These are phyloP conservation scores for Chlorella vulgaris DNA, from an alignment of 139 green algal species.

Conservation along the genomic window DNA sequence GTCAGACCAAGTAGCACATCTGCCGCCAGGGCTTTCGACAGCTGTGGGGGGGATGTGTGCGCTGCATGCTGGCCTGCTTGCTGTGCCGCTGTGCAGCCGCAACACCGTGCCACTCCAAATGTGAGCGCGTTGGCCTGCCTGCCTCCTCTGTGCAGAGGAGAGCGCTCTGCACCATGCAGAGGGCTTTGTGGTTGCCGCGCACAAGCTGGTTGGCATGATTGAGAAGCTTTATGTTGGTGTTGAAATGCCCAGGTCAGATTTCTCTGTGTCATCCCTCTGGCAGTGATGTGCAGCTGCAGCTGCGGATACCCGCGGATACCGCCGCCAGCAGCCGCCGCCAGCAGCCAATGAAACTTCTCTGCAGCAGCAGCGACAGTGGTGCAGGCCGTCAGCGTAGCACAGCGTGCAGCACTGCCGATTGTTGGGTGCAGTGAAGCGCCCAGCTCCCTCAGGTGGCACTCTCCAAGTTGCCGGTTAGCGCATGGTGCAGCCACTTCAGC, in stretches of 20 bases:
- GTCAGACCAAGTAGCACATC: not conserved
- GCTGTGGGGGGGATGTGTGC: not conserved
- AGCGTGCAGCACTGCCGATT: too few species aligned
- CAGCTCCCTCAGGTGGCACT: too few species aligned
- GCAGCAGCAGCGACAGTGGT: too few species aligned
- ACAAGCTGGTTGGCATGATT: conserved; percentile 34
- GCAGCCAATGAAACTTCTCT: too few species aligned
- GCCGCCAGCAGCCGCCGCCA: too few species aligned
- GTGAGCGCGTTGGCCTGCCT: too few species aligned
- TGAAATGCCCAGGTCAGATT: conserved; percentile 58
- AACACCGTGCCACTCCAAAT: too few species aligned
- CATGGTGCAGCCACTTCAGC: too few species aligned
- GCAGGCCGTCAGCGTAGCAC: too few species aligned
- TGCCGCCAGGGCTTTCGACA: not conserved
- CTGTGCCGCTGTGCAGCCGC: too few species aligned
- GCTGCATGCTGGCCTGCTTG: not conserved
- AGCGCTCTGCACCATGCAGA: conserved; percentile 39
- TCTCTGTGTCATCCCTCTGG: conserved; percentile 39
- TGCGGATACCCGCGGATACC: not conserved
- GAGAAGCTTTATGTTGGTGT: conserved; percentile 49
- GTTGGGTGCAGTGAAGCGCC: too few species aligned
- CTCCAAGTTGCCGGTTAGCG: too few species aligned
- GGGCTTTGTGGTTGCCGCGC: conserved; percentile 41
- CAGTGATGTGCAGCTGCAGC: not conserved
- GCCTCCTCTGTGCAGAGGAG: conserved; percentile 21